Evolutionary conservation across 495 filamentous ascomycete species (phyloP), one percentile per base, ranked within the genome.

Genomic region (Achaetomiella virescens): DNA sequence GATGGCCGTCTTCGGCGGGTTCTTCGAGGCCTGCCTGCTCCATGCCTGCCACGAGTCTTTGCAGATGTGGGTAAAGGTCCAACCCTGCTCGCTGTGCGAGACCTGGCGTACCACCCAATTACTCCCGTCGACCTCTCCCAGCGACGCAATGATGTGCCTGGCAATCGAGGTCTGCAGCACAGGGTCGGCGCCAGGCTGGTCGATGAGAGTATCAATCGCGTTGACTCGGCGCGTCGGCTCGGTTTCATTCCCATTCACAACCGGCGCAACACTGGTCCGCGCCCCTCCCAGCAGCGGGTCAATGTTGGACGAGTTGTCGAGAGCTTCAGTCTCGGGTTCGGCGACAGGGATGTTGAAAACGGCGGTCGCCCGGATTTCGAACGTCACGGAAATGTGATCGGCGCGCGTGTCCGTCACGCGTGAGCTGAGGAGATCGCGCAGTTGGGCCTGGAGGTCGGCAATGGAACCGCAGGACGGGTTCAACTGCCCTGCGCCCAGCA

Each of bases 1-100:
- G 48, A 78, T 73, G 41, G 57, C 56, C 8, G 61, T 41, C 54
- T 68, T 72, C 14, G 66, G 56, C 17, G 65, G 55, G 29, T 51
- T 68, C 42, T 75, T 77, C 1, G 67, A 61, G 54, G 62, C 60
- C 36, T 73, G 69, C n/a, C 72, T 74, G 44, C 55, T 64, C 76
- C 76, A 79, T 15, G 66, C 66, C 59, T 71, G 65, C 42, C 70
- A 59, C n/a, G 76, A 79, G 60, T 72, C 72, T 59, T 72, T 73
- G 67, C 76, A 79, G 41, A 72, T 66, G 53, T 77, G 76, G 14
- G 65, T 71, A 47, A 79, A 78, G 6, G 64, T 70, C 76, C 76
- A 79, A 17, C 73, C 72, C 42, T 75, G 72, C 22, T 72, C 62
- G 21, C 38, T 65, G 35, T 66, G 63, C 15, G 72, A 69, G 22